Evolutionary conservation across 2,329 filamentous ascomycete genomes (phyloP).

Genomic region (Xylariaceae sp.): DNA sequence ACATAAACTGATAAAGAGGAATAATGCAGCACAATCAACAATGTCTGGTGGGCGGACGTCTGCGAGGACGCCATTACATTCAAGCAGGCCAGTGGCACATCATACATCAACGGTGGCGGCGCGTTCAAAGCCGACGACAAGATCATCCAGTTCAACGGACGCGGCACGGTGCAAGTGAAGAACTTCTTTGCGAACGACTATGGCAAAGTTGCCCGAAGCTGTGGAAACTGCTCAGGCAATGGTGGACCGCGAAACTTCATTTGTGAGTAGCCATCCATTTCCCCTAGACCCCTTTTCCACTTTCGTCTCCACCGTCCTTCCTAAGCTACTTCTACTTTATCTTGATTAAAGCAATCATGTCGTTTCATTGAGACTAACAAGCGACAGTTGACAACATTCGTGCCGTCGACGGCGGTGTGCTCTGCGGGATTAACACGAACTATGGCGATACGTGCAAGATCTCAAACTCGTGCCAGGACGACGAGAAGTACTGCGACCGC

Average conservation of each 20-base stretch:
- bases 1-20: not conserved
- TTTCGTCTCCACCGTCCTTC: not conserved
- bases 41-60: conserved; percentile 46
- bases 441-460: conserved; percentile 55
- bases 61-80: conserved; percentile 49
- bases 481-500: conserved; percentile 42
- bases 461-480: conserved; percentile 47
- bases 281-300: not conserved
- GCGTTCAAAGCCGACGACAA: conserved; percentile 51
- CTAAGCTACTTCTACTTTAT: too few species aligned
- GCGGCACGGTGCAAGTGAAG: conserved; percentile 47
- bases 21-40: conserved; percentile 17
- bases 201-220: conserved; percentile 58
- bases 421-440: conserved; percentile 59
- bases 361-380: conserved; percentile 2
- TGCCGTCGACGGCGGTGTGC: conserved; percentile 48
- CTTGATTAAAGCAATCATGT: too few species aligned
- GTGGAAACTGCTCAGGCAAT: conserved; percentile 55
- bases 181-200: conserved; percentile 52
- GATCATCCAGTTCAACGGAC: conserved; percentile 50
- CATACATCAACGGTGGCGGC: conserved; percentile 51
- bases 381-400: conserved; percentile 48
- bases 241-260: conserved; percentile 51
- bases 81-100: conserved; percentile 49
- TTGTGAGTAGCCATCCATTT: conserved; percentile 19